These are phyloP conservation scores for Aspergillus leporis DNA, from an alignment of 495 filamentous ascomycete genomes.

Conservation along the genomic window DNA sequence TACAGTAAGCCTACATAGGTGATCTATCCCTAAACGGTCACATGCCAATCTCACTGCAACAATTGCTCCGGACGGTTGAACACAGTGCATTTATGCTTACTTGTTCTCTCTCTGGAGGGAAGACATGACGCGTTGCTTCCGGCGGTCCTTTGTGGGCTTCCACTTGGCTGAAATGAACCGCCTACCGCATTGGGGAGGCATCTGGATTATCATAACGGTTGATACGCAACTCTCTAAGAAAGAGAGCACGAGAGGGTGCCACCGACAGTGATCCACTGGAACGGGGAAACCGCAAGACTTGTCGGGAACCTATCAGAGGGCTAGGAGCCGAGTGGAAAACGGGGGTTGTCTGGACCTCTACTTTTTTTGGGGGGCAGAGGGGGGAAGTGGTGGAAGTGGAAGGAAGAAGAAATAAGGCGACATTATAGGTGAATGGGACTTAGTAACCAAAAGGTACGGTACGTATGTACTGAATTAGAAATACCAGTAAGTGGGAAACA, in stretches of 20 bases:
- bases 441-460: neutral
- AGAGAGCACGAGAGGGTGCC: neutral
- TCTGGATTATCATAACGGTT: neutral
- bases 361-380: conserved; percentile 1
- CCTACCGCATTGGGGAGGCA: neutral
- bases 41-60: neutral
- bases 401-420: neutral
- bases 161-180: neutral
- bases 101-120: neutral
- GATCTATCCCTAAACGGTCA: neutral
- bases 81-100: neutral
- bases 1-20: neutral
- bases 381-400: neutral
- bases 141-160: neutral
- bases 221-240: neutral
- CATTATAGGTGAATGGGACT: neutral
- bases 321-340: neutral
- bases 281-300: conserved; percentile 15
- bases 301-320: conserved; percentile 25
- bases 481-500: conserved; percentile 34
- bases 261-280: conserved; percentile 22
- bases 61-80: no score
- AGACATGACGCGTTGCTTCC: neutral
- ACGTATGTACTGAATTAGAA: neutral
- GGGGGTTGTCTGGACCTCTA: conserved; percentile 14